A percentile compares a stretch with the other conserved stretches of the same genome.
Evolutionary conservation across 768 basidiomycete genomes (phyloP).

Genomic region (Baorangia bicolor): DNA sequence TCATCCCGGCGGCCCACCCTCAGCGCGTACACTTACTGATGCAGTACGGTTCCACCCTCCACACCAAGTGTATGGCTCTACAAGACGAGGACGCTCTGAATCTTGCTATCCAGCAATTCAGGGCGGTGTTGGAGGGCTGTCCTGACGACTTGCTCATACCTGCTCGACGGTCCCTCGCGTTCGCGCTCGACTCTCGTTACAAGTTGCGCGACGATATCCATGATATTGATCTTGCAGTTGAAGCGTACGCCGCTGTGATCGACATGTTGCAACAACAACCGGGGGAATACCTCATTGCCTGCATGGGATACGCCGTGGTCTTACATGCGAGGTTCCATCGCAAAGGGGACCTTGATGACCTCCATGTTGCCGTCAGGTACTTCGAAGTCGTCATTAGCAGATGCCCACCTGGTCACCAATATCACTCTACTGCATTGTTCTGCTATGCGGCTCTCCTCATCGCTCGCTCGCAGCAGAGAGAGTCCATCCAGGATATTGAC

Average conservation of each 20-base stretch:
- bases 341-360: constrained; percentile 12
- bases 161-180: constrained; percentile 3
- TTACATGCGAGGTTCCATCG: constrained; percentile 4
- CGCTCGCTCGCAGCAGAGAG: constrained; percentile 5
- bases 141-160: constrained; percentile 2
- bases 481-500: constrained; percentile 18
- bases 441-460: constrained; percentile 14
- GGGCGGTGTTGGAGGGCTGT: not conserved
- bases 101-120: constrained; percentile 16
- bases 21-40: constrained; percentile 10
- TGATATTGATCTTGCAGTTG: constrained; percentile 11
- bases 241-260: constrained; percentile 10
- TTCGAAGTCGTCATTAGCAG: constrained; percentile 1
- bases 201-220: constrained; percentile 11
- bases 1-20: constrained; percentile 8
- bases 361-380: constrained; percentile 12
- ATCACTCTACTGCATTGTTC: not conserved
- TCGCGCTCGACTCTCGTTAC: constrained; percentile 12
- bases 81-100: constrained; percentile 19
- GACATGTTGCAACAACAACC: constrained; percentile 2
- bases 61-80: constrained; percentile 9
- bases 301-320: constrained; percentile 5
- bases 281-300: not conserved
- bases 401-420: constrained; percentile 5
- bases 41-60: constrained; percentile 21